Base-by-base conservation (phyloP, 257 asterid species). In the Salvia miltiorrhiza region DNA sequence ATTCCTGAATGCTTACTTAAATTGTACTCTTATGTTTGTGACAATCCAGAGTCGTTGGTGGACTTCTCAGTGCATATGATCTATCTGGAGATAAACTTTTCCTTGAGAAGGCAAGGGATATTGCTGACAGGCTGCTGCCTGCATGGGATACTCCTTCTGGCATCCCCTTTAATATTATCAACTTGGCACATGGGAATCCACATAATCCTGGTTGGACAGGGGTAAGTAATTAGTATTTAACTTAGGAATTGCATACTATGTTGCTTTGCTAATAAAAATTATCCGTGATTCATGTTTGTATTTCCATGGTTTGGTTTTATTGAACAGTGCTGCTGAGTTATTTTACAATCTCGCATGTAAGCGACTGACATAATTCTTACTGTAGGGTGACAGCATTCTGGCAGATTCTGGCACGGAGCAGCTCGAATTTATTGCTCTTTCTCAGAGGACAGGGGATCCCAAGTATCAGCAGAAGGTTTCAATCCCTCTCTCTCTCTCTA, bases 161-260 rank as follows among this genome's bases (percentile, higher is more conserved):
- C 76, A 89, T 94, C 73, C 99, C 99, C 56, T 94, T 81, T 85
- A 94, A 94, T 66, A 65, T 85, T 59, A 92, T 94, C 71, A 94
- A 94, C 86, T 80, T 94, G 87, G 97, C 85, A 35, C 81, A 81
- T 63, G 99, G 99, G 64, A 86, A 89, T 78, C 86, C 99, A 19
- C 99, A 88, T 78, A 94, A 94, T 83, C 99, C 96, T 79, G 92
- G 95, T 69, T 94, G 99, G 99, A 87, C 99, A 20, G 97, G 98
- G 81, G 99, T 94, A 81, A 80, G 95, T 76, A 37, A 61, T 72
- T 65, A 53, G 19, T 30, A 35, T 55, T 33, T 13, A 66, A 60
- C 49, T 35, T 35, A 9, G 49, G 32, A 23, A 30, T 65, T 59
- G 17, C 32, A 6, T 70, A n/a, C n/a, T n/a, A 19, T 19, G 35